Evolutionary conservation across 2,329 filamentous ascomycete species (phyloP), one percentile per base, ranked within the genome.

Genomic region (Claviceps lovelessii): DNA sequence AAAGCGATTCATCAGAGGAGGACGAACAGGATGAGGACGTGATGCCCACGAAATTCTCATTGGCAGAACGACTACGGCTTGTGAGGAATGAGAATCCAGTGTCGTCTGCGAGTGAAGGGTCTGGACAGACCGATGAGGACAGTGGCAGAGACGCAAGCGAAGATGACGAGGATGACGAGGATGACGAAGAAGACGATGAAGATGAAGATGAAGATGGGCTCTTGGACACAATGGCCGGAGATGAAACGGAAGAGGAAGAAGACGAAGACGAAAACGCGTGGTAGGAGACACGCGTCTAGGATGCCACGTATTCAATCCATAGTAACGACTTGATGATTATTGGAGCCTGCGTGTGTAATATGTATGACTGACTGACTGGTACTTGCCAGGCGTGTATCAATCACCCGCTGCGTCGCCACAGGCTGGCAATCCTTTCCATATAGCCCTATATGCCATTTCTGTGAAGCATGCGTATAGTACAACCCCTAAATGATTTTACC

Each of bases 191-290:
- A 0, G 60, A 59, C 0, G 62, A 59, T 0, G 58, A 60, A 0
- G 58, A 45, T 45, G 44, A 15, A 0, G 59, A 59, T 0, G 61
- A 62, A 0, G 0, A 61, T 61, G 5, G 62, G 0, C 60, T 68
- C 31, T 57, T 70, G 7, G 61, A 64, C 48, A 59, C 59, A 19
- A 67, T 70, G 65, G 69, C 69, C 0, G 67, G 64, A 2, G 69
- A 70, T 37, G 63, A n/a, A 5, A 44, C 64, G 1, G 64, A 65
- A 2, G 64, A 62, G 2, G 63, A 61, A 8, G 62, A 64, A 11
- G 57, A 56, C 3, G 54, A 58, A 6, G 56, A 55, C 4, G 54
- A 58, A 4, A 49, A 58, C 5, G 60, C 58, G 3, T 52, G 59
- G 60, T 47, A 55, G 41, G 15, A 55, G 41, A 8, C 15, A 39